Base-by-base conservation (phyloP, 345 rosid genomes). In the Abelmoschus esculentus region DNA sequence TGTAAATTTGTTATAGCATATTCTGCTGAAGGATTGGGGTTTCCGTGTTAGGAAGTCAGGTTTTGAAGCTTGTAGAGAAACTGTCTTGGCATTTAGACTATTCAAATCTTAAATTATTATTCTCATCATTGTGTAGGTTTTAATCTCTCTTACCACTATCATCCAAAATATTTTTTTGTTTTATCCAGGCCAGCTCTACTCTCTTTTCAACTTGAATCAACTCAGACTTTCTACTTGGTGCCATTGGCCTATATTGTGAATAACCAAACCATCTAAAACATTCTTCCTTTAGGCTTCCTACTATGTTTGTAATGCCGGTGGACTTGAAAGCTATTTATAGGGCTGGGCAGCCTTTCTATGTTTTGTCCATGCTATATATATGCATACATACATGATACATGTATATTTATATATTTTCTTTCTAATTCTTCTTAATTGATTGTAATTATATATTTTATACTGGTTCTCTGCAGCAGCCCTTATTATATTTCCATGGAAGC, bases 61-160 rank as follows among this genome's bases (percentile, higher is more conserved):
- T 67, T 32, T 52, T 32, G 71, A 52, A 52, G 70, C 60, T 31
- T 18, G 29, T 52, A 11, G 31, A 50, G 70, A 50, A 18, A 66
- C 7, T 50, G 50, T 22, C 28, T 52, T 67, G 0, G 40, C 46
- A 67, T 50, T 29, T 26, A 8, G 56, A 4, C 14, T 11, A 28
- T 49, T 29, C 26, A 66, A 49, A 36, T 28, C 22, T 53, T 7
- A 17, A 53, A 18, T 7, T 53, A 53, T 53, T 12, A 22, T 22
- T 56, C 31, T 56, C 15, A 10, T 56, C 6, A 10, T 56, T 56
- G 7, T 56, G 10, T 8, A 36, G 3, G 42, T 5, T 19, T 62
- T 8, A 11, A 38, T 38, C 2, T 55, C 6, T 56, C 44, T 61
- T 12, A 42, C 52, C n/a, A 3, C 34, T 46, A 42, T 47, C 18